Percentiles rank a stretch among this genome's conserved stretches.
Evolutionary conservation across 768 basidiomycete genomes (phyloP).

Genomic region (Collybia nuda): DNA sequence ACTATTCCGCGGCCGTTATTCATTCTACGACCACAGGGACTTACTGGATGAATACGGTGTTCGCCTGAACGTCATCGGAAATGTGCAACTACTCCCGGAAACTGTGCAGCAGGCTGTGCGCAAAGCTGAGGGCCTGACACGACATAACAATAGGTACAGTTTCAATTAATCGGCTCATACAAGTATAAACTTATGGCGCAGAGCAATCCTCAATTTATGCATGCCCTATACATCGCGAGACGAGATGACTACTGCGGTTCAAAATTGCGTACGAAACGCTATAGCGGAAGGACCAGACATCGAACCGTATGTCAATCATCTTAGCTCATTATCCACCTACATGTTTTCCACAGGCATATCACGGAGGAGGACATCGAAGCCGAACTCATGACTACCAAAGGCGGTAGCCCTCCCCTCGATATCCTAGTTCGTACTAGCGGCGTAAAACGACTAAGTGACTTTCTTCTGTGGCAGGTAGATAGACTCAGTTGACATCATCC

Average conservation of each 20-base stretch:
- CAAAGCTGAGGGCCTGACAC: slow-evolving; percentile 77
- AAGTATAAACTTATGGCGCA: slow-evolving; percentile 25
- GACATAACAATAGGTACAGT: slow-evolving; percentile 65
- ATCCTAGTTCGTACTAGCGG: slow-evolving; percentile 91
- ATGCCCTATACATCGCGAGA: slow-evolving; percentile 92
- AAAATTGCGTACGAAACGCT: slow-evolving; percentile 44
- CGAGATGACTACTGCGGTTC: slow-evolving; percentile 84
- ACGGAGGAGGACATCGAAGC: slow-evolving; percentile 68
- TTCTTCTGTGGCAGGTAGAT: slow-evolving; percentile 92
- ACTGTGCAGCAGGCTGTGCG: slow-evolving; percentile 65
- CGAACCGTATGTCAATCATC: slow-evolving; percentile 5
- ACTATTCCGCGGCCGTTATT: not conserved
- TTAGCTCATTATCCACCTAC: not conserved
- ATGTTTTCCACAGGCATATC: slow-evolving; percentile 29
- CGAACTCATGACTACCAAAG: slow-evolving; percentile 64
- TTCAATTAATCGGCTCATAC: not conserved
- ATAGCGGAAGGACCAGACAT: slow-evolving; percentile 16
- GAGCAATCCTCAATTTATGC: slow-evolving; percentile 87
- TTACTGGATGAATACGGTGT: slow-evolving; percentile 82
- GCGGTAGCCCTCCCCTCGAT: slow-evolving; percentile 79
- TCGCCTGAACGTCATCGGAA: slow-evolving; percentile 80
- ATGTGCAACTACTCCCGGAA: slow-evolving; percentile 72
- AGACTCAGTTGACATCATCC: not conserved
- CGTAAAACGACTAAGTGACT: slow-evolving; percentile 86
- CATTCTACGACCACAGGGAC: slow-evolving; percentile 45